Base-by-base conservation (phyloP, 352 stramenopile species). In the Globisporangium splendens region DNA sequence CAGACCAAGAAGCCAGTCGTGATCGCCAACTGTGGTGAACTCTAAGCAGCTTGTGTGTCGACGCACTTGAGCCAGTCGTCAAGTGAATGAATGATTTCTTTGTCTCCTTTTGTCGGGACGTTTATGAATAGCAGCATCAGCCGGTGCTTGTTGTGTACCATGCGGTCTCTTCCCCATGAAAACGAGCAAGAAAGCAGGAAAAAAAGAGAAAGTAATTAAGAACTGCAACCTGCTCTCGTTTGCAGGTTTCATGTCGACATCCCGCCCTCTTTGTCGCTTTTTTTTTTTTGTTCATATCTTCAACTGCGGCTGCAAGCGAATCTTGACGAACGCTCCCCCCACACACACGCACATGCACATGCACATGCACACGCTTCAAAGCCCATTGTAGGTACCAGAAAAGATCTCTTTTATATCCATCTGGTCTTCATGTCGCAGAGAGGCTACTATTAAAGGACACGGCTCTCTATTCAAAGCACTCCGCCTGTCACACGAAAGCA, bases 1-100 rank as follows among this genome's bases (percentile, higher is more conserved):
- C 70, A 79, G 59, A 98, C 96, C 54, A 90, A 78, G 56, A 74
- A 89, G 68, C 68, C 79, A 42, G 94, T 99, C 51, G 79, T 97
- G 41, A 74, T 99, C 61, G 95, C 89, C 62, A 91, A 99, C 76
- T 98, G 87, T 69, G 98, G 98, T 67, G 83, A 98, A 79, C 76
- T 98, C 59, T 87, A 80, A 78, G 60, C 51, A 66, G 43, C 38
- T 35, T 35, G 28, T 10, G 28, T 35, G 28, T 10, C 28, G 28
- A 35, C 28, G 0, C 3, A 35, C 28, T 35, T 35, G 28, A 35
- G 28, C 28, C 28, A 3, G 28, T 8, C 5, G 5, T 35, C 28
- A 35, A 11, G 28, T 35, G 28, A 35, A 10, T 35, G 28, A 35
- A 35, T 10, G 28, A 35, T 35, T 6, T 44, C 39, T 51, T 51